Evolutionary conservation across 257 asterid species (phyloP), one percentile per base, ranked within the genome.

Genomic region (Paulownia fortunei): DNA sequence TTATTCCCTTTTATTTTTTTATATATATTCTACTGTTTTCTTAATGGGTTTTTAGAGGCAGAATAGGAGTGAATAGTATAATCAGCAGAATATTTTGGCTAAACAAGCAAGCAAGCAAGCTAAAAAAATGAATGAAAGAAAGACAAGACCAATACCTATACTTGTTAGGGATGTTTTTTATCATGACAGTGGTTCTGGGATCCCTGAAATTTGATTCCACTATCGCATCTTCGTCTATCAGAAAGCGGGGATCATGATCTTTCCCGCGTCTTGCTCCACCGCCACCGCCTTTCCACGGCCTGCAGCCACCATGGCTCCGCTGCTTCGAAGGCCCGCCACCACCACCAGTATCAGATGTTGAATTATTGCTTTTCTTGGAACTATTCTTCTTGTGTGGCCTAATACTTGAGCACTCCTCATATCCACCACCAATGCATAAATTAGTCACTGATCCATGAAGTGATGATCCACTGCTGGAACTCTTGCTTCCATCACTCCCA

Each of bases 151-250:
- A 61, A 9, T 74, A 96, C 99, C 98, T 96, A 91, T 96, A 96
- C 86, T 96, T 96, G 86, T 96, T 96, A n/a, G 99, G 99, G 68
- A 96, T 96, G 93, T 96, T 96, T 37, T 93, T 96, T 2, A 96
- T 93, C 99, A 96, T 96, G 74, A 96, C 91, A 65, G 99, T 93
- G 36, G 99, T 96, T 88, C 99, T 88, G 0, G 84, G 39, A 84
- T 96, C 99, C 67, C 82, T 83, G 82, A 85, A 82, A 77, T 85
- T 83, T 0, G 97, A 83, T 80, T 89, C 97, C 82, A 79, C 72
- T 3, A 84, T 83, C 15, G 89, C 87, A 42, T 87, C 96, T 78
- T 89, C 93, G 4, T 90, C 86, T 2, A 96, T 96, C 79, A 90
- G 66, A 67, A 90, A 96, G 7, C 97, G 92, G 10, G 97, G 94